A percentile compares a stretch with the other conserved stretches of the same genome.
Evolutionary conservation across 495 filamentous ascomycete species (phyloP).

Genomic region (Aspergillus haitiensis): DNA sequence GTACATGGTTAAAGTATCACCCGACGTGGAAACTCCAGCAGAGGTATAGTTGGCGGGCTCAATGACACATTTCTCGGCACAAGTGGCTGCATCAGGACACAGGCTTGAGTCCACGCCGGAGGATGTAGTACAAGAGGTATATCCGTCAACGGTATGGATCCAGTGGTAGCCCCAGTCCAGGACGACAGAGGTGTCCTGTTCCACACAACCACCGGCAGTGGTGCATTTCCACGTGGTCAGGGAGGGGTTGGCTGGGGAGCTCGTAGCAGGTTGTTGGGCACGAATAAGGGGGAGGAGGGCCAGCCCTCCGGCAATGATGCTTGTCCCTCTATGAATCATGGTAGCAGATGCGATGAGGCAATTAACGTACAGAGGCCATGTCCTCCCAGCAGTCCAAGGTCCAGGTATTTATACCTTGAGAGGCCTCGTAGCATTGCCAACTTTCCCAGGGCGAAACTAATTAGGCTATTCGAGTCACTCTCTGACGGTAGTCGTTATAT

Average conservation of each 20-base stretch:
- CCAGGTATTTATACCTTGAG: too few relatives aligned
- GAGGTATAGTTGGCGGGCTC: slow-evolving; percentile 8
- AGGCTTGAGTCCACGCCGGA: slow-evolving; percentile 6
- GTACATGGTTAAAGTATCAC: slow-evolving; percentile 5
- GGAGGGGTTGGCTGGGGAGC: slow-evolving; percentile 3
- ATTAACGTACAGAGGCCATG: not conserved
- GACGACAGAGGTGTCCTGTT: slow-evolving; percentile 9
- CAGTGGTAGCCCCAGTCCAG: slow-evolving; percentile 9
- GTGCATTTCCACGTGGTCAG: slow-evolving; percentile 16
- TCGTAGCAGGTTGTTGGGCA: slow-evolving; percentile 5
- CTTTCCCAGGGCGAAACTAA: too few relatives aligned
- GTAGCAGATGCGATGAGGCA: not conserved
- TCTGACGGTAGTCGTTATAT: too few relatives aligned
- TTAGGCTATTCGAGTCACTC: too few relatives aligned
- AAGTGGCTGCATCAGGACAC: slow-evolving; percentile 9
- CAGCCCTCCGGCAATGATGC: slow-evolving; percentile 4
- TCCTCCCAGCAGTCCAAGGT: too few relatives aligned
- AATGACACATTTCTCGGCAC: slow-evolving; percentile 9
- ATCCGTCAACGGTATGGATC: slow-evolving; percentile 4
- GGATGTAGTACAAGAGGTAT: not conserved
- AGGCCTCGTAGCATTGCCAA: too few relatives aligned
- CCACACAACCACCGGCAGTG: not conserved
- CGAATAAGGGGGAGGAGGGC: not conserved
- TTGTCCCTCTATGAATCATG: not conserved
- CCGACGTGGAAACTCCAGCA: slow-evolving; percentile 4